phyloP scores from a whole-genome alignment of 139 green algal genomes.

The Gonium pectorale region DNA sequence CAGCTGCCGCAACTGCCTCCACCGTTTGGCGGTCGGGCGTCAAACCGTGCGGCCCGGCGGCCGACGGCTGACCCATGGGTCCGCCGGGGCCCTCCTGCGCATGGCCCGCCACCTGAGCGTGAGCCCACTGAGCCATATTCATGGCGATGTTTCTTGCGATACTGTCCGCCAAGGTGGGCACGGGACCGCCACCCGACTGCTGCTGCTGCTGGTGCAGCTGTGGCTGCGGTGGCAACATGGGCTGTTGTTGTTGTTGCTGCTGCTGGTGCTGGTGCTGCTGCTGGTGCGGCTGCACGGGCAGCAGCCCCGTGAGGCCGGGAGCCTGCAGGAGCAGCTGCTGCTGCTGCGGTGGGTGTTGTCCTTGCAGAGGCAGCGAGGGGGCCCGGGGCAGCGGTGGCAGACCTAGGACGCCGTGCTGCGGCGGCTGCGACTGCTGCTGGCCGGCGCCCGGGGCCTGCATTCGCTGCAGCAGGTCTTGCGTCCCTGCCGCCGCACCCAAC shows the following conservation, averaged over 20 bases:
- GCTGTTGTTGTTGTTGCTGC: not conserved
- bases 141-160: conserved; percentile 59
- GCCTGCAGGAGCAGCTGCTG: not conserved
- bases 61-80: too few species aligned
- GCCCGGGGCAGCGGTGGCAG: too few species aligned
- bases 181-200: too few species aligned
- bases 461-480: conserved; percentile 16
- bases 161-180: conserved; percentile 53
- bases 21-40: conserved; percentile 63
- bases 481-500: not conserved
- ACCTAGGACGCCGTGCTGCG: too few species aligned
- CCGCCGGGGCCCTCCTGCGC: too few species aligned
- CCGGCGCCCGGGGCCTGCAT: too few species aligned
- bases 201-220: not conserved
- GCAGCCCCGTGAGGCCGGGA: not conserved
- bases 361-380: too few species aligned
- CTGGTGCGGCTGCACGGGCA: not conserved
- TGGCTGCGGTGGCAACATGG: not conserved
- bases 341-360: too few species aligned
- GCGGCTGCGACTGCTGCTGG: too few species aligned
- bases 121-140: conserved; percentile 66
- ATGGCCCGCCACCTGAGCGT: conserved; percentile 16
- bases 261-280: not conserved
- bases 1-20: conserved; percentile 74
- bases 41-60: too few species aligned